Evolutionary conservation across 2,329 filamentous ascomycete species (phyloP).

Genomic region (Penicillium capsulatum): DNA sequence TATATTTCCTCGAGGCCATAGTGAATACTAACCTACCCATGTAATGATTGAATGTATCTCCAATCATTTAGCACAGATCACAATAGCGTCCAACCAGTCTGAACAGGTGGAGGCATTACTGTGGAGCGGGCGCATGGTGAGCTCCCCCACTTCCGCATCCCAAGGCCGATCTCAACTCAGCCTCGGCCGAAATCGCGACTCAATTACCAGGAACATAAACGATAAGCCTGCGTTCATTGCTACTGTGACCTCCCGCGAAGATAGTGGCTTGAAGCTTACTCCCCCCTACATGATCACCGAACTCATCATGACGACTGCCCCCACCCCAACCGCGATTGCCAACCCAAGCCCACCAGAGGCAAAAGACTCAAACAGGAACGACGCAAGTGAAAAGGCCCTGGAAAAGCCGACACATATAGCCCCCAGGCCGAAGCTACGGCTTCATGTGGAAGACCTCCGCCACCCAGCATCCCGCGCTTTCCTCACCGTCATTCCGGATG

Average conservation of each 20-base stretch:
- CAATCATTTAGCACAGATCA: no score
- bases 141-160: constrained; percentile 6
- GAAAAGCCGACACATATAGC: neutral
- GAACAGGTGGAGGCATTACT: neutral
- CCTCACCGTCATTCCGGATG: constrained; percentile 61
- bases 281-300: constrained; percentile 1
- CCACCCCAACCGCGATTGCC: constrained; percentile 18
- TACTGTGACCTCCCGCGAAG: no score
- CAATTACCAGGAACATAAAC: no score
- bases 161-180: constrained; percentile 1
- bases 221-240: no score
- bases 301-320: constrained; percentile 12
- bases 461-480: constrained; percentile 51
- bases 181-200: neutral
- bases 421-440: constrained; percentile 35
- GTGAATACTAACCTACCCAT: no score
- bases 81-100: no score
- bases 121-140: constrained; percentile 2
- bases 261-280: neutral
- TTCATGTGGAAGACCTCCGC: constrained; percentile 32
- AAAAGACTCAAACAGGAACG: constrained; percentile 2
- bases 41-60: no score
- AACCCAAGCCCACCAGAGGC: constrained; percentile 2
- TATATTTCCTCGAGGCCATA: no score
- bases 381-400: neutral